Conservation (phyloP, 345 rosid species). For the Garcia nutans region DNA sequence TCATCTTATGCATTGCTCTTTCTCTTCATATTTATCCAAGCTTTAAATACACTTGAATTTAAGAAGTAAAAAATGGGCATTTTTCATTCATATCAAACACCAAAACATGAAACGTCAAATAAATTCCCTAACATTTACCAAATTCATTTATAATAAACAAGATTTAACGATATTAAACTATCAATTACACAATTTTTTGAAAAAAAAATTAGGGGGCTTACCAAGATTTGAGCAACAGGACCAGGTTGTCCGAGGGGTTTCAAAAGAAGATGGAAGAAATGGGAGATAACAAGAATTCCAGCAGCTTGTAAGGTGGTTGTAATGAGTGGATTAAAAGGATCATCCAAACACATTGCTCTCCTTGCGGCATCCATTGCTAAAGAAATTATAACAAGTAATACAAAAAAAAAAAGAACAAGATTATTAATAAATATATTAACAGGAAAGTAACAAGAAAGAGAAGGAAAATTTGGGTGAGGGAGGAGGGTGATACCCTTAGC, state of each 20-base stretch:
- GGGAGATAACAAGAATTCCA: constrained; percentile 79
- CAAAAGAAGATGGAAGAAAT: constrained; percentile 68
- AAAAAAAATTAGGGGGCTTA: constrained; percentile 18
- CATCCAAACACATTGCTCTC: constrained; percentile 26
- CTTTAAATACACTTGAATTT: too few relatives aligned
- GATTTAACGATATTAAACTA: too few relatives aligned
- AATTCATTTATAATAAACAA: too few relatives aligned
- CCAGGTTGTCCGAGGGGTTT: constrained; percentile 78
- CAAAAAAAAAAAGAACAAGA: background rate
- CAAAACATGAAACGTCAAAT: too few relatives aligned
- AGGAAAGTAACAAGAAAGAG: background rate
- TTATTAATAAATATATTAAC: too few relatives aligned
- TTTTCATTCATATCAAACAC: too few relatives aligned
- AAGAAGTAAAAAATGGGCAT: too few relatives aligned
- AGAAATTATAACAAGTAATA: background rate
- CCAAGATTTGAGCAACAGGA: constrained; percentile 86
- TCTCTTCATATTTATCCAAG: too few relatives aligned
- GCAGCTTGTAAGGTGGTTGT: constrained; percentile 59
- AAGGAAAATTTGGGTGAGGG: background rate
- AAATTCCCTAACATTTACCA: too few relatives aligned
- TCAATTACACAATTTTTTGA: too few relatives aligned
- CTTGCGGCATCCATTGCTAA: constrained; percentile 33
- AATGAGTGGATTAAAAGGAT: constrained; percentile 70
- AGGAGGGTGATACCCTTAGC: background rate
- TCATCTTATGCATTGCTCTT: too few relatives aligned